Percentiles rank a stretch among this genome's conserved stretches.
Conservation (phyloP, 108 stramenopile species). For the Fistulifera pelliculosa region DNA sequence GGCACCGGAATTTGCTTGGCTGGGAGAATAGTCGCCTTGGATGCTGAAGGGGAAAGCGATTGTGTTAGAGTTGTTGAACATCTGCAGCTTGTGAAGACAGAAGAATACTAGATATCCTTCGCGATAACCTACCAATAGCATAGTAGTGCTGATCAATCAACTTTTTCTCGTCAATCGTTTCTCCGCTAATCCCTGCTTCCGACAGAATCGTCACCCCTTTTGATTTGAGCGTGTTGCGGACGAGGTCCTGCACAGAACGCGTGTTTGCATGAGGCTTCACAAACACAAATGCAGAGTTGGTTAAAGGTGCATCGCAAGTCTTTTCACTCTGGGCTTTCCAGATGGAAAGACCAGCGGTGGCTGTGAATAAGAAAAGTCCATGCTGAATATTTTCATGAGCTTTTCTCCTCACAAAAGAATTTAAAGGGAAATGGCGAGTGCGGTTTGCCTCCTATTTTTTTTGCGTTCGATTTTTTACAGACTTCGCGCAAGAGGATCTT, state of each 20-base stretch:
- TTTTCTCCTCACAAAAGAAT: too few relatives aligned
- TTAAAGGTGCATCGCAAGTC: slow-evolving; percentile 6
- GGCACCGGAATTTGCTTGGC: slow-evolving; percentile 85
- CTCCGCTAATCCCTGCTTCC: slow-evolving; percentile 64
- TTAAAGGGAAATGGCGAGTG: too few relatives aligned
- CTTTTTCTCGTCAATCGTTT: slow-evolving; percentile 79
- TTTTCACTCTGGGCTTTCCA: not conserved
- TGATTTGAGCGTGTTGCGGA: slow-evolving; percentile 41
- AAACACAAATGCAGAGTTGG: slow-evolving; percentile 89
- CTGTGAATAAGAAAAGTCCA: slow-evolving; percentile 1
- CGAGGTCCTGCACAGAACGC: slow-evolving; percentile 55
- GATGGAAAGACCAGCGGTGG: not conserved
- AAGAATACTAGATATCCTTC: not conserved
- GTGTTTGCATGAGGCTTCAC: slow-evolving; percentile 95
- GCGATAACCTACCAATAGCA: slow-evolving; percentile 46
- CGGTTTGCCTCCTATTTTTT: too few relatives aligned
- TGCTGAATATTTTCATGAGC: not conserved
- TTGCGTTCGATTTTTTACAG: too few relatives aligned
- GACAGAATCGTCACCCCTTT: slow-evolving; percentile 63
- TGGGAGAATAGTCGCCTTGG: slow-evolving; percentile 83
- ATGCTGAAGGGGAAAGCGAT: slow-evolving; percentile 23
- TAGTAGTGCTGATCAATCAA: slow-evolving; percentile 94
- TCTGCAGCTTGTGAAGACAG: not conserved
- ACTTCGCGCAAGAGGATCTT: too few relatives aligned
- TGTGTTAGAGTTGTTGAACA: not conserved